Evolutionary conservation across 2,329 filamentous ascomycete species (phyloP), one percentile per base, ranked within the genome.

Genomic region (Monosporascus sp.): DNA sequence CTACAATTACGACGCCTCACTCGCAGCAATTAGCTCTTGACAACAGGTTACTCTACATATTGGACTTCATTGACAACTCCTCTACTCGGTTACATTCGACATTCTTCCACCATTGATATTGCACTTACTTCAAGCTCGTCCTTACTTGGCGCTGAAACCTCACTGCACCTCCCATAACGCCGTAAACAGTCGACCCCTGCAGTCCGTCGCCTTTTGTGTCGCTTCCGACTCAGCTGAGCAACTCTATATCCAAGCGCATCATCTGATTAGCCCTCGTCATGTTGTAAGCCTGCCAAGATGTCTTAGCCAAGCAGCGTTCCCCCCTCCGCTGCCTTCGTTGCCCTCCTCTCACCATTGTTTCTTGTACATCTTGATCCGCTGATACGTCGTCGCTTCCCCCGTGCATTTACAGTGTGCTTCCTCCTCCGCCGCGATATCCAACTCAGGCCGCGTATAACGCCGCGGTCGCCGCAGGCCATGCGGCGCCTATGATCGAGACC

Each of bases 351-450:
- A 6, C 41, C 20, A 15, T 44, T 0, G 3, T 34, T 18, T 20
- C 41, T 22, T 15, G 25, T 24, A 44, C 8, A 22, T 22, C 14
- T 17, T 2, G 22, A 25, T 46, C 42, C 42, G 42, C 42, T 46
- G 22, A 46, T 46, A 14, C 6, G 20, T 18, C 24, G 24, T 14
- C 42, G 22, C 24, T 57, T 41, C 22, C 52, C 52, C 34, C 52
- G 53, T 39, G 48, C 48, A 15, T 49, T 38, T 47, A 53, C 65
- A 91, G 89, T 72, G 90, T 95, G 62, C 81, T 96, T 63, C 90
- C 92, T 55, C 92, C 91, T 57, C 90, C 89, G 56, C 86, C 89
- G 55, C 84, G 91, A 70, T 97, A 96, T 76, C 87, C 89, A 52
- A 82, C 84, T 60, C 81, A 83, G 65, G 79, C 83, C 64, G 84